These are phyloP conservation scores for Nigrospora oryzae DNA, from an alignment of 2,329 filamentous ascomycete genomes.

Conservation along the genomic window DNA sequence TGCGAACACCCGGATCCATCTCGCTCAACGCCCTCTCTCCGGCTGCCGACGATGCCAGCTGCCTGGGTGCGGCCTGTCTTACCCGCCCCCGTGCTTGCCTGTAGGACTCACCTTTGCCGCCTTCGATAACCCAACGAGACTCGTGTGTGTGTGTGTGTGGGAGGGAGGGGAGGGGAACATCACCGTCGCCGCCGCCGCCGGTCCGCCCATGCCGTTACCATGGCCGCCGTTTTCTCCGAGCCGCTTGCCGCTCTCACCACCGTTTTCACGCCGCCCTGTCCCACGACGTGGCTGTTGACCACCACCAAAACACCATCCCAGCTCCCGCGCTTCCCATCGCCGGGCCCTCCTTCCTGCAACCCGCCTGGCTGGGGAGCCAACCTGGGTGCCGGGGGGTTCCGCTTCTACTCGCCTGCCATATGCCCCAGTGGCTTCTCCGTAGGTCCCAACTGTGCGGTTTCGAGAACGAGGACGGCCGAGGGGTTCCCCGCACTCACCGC, in stretches of 20 bases:
- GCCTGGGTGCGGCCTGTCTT: too few relatives aligned
- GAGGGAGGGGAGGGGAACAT: too few relatives aligned
- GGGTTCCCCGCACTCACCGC: slow-evolving; percentile 19
- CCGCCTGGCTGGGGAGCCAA: slow-evolving; percentile 26
- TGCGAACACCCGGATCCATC: too few relatives aligned
- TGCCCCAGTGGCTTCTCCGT: slow-evolving; percentile 27
- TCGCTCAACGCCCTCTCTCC: too few relatives aligned
- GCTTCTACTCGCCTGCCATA: slow-evolving; percentile 30
- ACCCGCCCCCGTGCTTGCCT: too few relatives aligned
- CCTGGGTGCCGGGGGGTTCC: slow-evolving; percentile 24
- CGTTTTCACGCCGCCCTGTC: slow-evolving; percentile 29
- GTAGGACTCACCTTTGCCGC: too few relatives aligned
- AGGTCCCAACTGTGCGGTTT: slow-evolving; percentile 19
- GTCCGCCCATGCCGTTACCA: slow-evolving; percentile 3
- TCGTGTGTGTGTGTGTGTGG: too few relatives aligned
- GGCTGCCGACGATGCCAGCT: too few relatives aligned
- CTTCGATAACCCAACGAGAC: too few relatives aligned
- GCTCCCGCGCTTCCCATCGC: slow-evolving; percentile 23
- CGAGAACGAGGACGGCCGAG: slow-evolving; percentile 16
- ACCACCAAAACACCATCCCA: slow-evolving; percentile 27
- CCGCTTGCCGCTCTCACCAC: slow-evolving; percentile 29
- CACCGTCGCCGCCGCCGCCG: too few relatives aligned
- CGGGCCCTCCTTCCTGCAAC: slow-evolving; percentile 21
- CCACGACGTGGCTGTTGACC: slow-evolving; percentile 29
- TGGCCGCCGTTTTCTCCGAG: slow-evolving; percentile 8